phyloP scores from a whole-genome alignment of 495 filamentous ascomycete species.

The Glutinoglossum americanum region DNA sequence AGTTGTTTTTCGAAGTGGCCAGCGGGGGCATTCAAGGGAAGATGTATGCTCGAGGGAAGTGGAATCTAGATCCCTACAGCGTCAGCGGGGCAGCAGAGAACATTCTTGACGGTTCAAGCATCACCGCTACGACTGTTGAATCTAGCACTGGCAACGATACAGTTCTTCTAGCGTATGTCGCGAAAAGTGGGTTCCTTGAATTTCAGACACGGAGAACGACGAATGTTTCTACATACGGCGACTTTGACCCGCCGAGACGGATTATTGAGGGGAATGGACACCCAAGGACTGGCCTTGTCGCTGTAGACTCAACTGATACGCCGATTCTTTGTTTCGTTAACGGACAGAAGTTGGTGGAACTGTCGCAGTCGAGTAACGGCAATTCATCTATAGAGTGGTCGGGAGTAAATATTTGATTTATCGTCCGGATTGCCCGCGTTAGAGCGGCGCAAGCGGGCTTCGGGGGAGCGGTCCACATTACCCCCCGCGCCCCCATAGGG shows the following conservation, averaged over 20 bases:
- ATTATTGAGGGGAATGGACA: background rate
- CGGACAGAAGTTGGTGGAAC: background rate
- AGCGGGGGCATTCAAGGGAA: background rate
- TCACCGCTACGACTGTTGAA: background rate
- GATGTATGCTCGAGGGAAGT: background rate
- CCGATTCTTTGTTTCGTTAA: background rate
- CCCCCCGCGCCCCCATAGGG: too few relatives aligned
- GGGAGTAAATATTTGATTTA: too few relatives aligned
- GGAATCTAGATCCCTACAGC: background rate
- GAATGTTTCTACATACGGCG: background rate
- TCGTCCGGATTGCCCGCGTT: too few relatives aligned
- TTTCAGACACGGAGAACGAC: background rate
- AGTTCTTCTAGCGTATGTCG: background rate
- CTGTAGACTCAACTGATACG: background rate
- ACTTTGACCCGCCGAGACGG: background rate
- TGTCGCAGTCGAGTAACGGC: too few relatives aligned
- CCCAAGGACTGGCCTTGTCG: background rate
- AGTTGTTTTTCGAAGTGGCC: background rate
- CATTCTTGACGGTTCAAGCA: background rate
- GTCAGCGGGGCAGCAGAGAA: background rate
- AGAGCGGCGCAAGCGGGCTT: too few relatives aligned
- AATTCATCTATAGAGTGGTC: too few relatives aligned
- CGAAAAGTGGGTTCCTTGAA: background rate
- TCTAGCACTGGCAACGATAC: too few relatives aligned
- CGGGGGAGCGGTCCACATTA: too few relatives aligned